A percentile compares a stretch with the other conserved stretches of the same genome.
Conservation (phyloP, 352 stramenopile genomes). For the Globisporangium spinosum region DNA sequence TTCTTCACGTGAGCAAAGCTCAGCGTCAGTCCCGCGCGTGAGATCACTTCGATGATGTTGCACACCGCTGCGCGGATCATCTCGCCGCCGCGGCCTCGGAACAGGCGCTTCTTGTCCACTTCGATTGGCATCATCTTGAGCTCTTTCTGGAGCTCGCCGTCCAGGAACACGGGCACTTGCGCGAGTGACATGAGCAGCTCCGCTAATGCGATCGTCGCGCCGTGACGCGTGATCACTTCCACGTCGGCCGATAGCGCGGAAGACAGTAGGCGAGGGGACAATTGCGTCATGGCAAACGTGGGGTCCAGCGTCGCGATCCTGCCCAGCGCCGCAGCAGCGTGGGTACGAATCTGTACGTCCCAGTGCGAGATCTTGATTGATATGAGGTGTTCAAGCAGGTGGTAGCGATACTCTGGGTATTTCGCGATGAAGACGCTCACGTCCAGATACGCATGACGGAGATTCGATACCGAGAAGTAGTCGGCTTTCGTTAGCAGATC, state of each 20-base stretch:
- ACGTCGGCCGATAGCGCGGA: conserved; percentile 78
- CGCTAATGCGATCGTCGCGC: conserved; percentile 88
- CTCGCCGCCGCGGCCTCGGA: conserved; percentile 94
- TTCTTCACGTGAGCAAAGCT: conserved; percentile 72
- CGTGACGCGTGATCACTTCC: conserved; percentile 92
- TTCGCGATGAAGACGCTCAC: conserved; percentile 90
- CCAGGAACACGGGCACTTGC: conserved; percentile 51
- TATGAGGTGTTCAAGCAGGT: conserved; percentile 81
- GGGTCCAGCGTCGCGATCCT: conserved; percentile 85
- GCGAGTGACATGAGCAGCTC: conserved; percentile 71
- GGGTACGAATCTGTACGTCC: conserved; percentile 90
- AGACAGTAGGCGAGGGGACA: conserved; percentile 86
- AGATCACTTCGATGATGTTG: conserved; percentile 92
- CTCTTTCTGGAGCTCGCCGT: conserved; percentile 63
- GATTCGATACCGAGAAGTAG: conserved; percentile 95
- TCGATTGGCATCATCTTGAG: conserved; percentile 74
- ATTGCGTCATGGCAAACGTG: conserved; percentile 47
- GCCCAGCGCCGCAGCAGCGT: conserved; percentile 86
- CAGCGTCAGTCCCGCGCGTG: conserved; percentile 42
- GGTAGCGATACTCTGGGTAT: conserved; percentile 86
- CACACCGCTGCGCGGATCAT: conserved; percentile 94
- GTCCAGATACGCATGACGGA: conserved; percentile 90
- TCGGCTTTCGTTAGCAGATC: conserved; percentile 95
- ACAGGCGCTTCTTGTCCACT: conserved; percentile 94
- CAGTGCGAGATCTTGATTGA: conserved; percentile 93